Base-by-base conservation (phyloP, 352 stramenopile genomes). In the Globisporangium orthogonon region DNA sequence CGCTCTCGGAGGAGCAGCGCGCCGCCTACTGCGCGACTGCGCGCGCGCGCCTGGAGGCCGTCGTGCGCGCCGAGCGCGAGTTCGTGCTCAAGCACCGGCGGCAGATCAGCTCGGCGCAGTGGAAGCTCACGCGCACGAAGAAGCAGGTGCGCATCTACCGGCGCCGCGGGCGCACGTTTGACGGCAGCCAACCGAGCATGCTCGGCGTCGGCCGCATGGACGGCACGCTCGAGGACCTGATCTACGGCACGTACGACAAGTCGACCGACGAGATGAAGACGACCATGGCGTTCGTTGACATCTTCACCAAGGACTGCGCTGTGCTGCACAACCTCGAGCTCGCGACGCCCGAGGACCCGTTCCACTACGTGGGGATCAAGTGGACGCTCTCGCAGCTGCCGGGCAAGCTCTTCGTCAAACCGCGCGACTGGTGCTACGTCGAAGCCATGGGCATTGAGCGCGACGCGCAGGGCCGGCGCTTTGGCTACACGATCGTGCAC, bases 321-420 rank as follows among this genome's bases (percentile, higher is more conserved):
- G 49, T 83, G 47, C 62, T 86, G 5, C 59, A 60, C 30, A 78
- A 63, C 28, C 48, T 86, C 40, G 73, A 83, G 44, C 49, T 70
- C 11, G 71, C 69, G 15, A 68, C 66, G 15, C 56, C 60, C 0
- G 52, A 64, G 0, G 65, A 83, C n/a, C 76, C 74, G 33, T 70
- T 84, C 44, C 70, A 80, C 31, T 84, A 71, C 52, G 29, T 86
- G 13, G 74, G 74, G 3, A 54, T 86, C 37, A 84, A 84, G 52
- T 85, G 76, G 76, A 60, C 65, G 6, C 48, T 78, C 23, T 71
- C 70, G 39, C 67, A 81, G 50, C 61, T 76, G 7, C 67, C 71
- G 0, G 58, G 44, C 1, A 50, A 48, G 52, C 18, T 55, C 17
- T 29, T 74, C 39, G 56, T 74, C 60, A 45, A 52, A 18, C 49